Evolutionary conservation across 2,329 filamentous ascomycete genomes (phyloP).

Genomic region (Verticillium dahliae): DNA sequence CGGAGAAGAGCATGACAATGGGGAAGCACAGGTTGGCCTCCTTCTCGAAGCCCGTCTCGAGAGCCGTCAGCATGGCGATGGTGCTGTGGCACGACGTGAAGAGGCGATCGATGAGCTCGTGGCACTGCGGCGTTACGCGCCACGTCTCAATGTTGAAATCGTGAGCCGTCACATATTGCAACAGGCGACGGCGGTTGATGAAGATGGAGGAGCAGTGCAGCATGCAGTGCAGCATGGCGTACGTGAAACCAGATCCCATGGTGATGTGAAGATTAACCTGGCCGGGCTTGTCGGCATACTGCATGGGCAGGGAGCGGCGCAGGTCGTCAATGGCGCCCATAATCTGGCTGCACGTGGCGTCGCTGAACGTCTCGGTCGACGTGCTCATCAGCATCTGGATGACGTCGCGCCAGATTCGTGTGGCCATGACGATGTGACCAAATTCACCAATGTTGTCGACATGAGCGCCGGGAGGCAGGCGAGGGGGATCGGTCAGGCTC

Average conservation of each 20-base stretch:
- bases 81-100: constrained; percentile 54
- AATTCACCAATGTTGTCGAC: constrained; percentile 54
- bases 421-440: constrained; percentile 54
- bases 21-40: constrained; percentile 54
- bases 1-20: constrained; percentile 57
- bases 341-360: constrained; percentile 43
- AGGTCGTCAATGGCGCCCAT: constrained; percentile 50
- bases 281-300: constrained; percentile 54
- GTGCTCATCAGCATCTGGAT: constrained; percentile 54
- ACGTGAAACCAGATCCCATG: constrained; percentile 57
- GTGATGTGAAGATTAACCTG: constrained; percentile 58
- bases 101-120: constrained; percentile 49
- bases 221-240: constrained; percentile 56
- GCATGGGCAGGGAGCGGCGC: constrained; percentile 47
- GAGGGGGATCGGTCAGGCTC: constrained; percentile 29
- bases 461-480: constrained; percentile 28
- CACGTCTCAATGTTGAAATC: constrained; percentile 47
- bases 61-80: constrained; percentile 46
- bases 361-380: constrained; percentile 43
- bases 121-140: constrained; percentile 40
- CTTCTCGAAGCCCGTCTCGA: constrained; percentile 51
- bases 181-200: constrained; percentile 51
- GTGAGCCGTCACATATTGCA: constrained; percentile 49
- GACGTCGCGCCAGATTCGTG: constrained; percentile 55
- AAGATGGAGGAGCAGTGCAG: constrained; percentile 56